Conservation (phyloP, 108 stramenopile species). For the Bacterosira constricta region DNA sequence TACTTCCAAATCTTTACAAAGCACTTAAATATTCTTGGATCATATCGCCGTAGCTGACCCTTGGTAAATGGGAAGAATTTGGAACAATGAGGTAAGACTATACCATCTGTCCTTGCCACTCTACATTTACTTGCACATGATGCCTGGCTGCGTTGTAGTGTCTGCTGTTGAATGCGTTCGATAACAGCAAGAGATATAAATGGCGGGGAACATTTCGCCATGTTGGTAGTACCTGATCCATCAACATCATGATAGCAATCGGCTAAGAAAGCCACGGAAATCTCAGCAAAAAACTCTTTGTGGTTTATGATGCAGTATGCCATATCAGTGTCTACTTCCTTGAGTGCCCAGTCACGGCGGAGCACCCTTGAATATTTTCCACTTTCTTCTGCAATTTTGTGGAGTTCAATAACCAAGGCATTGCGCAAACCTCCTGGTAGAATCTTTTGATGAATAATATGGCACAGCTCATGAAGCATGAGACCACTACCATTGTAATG, state of each 20-base stretch:
- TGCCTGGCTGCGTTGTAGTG: neutral
- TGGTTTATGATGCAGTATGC: constrained; percentile 79
- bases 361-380: constrained; percentile 61
- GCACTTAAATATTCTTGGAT: constrained; percentile 56
- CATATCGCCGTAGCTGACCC: constrained; percentile 70
- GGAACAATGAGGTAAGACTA: constrained; percentile 66
- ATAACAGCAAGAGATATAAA: constrained; percentile 59
- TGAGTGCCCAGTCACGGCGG: constrained; percentile 84
- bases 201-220: constrained; percentile 72
- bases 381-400: constrained; percentile 49
- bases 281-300: constrained; percentile 86
- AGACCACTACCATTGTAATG: constrained; percentile 88
- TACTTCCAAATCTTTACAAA: constrained; percentile 66
- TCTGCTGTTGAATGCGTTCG: constrained; percentile 45
- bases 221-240: constrained; percentile 36
- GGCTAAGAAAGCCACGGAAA: constrained; percentile 77
- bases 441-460: constrained; percentile 78
- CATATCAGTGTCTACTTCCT: constrained; percentile 58
- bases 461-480: constrained; percentile 84
- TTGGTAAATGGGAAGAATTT: constrained; percentile 89
- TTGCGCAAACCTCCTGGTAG: constrained; percentile 71
- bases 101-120: constrained; percentile 9
- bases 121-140: constrained; percentile 6
- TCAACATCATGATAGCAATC: constrained; percentile 64
- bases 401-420: constrained; percentile 43